Conservation (phyloP, 345 rosid species). For the Carallia pectinifolia region DNA sequence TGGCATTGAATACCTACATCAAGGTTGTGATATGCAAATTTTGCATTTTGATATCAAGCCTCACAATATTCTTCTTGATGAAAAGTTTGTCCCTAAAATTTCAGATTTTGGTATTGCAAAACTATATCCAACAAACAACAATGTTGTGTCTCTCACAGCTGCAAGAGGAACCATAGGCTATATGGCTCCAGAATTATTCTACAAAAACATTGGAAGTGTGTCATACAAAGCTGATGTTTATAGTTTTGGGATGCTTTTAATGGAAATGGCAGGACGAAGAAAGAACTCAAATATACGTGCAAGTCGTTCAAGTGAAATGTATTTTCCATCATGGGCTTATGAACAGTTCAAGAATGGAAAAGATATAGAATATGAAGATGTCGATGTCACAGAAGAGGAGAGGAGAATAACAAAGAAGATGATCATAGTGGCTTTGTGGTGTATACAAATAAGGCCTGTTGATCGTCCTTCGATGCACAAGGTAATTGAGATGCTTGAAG, state of each 20-base stretch:
- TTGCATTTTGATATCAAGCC: conserved; percentile 9
- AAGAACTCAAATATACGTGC: not conserved
- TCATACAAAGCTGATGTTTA: not conserved
- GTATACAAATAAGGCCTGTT: not conserved
- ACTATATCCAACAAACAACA: not conserved
- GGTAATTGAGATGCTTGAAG: not conserved
- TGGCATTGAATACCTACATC: not conserved
- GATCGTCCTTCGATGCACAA: not conserved
- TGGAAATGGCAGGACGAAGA: not conserved
- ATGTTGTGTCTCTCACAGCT: not conserved
- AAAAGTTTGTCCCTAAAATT: not conserved
- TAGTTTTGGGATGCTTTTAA: not conserved
- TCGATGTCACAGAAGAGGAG: not conserved
- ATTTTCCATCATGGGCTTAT: not conserved
- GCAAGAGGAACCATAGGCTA: not conserved
- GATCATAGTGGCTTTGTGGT: not conserved
- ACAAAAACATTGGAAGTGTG: not conserved
- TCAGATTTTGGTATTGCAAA: conserved; percentile 7
- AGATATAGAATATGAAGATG: not conserved
- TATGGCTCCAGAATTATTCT: not conserved
- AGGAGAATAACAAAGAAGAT: not conserved
- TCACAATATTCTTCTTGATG: not conserved
- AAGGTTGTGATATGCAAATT: not conserved
- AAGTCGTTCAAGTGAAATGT: not conserved
- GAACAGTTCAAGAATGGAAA: not conserved